phyloP scores from a whole-genome alignment of 2,329 filamentous ascomycete genomes.

The Aspergillus piperis region DNA sequence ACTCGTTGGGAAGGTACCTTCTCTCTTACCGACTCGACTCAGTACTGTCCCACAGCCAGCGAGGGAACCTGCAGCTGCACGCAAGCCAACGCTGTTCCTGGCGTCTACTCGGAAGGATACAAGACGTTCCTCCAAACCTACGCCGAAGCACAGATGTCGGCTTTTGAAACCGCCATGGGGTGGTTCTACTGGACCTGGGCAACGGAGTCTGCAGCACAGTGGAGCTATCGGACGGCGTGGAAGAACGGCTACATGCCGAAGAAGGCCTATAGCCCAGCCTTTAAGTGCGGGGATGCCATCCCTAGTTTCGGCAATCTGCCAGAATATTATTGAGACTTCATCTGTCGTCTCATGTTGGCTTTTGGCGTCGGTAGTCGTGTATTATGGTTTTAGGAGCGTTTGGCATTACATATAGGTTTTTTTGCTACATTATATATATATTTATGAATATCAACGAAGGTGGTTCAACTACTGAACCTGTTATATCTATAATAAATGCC shows the following conservation, averaged over 20 bases:
- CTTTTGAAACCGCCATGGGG: slow-evolving; percentile 89
- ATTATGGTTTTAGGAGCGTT: not conserved
- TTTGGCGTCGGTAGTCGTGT: not conserved
- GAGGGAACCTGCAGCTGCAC: slow-evolving; percentile 71
- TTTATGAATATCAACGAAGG: too few species aligned
- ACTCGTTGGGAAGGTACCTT: slow-evolving; percentile 91
- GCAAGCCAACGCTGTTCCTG: slow-evolving; percentile 71
- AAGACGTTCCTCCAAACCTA: slow-evolving; percentile 86
- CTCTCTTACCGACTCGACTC: slow-evolving; percentile 65
- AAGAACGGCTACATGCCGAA: slow-evolving; percentile 75
- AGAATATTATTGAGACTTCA: slow-evolving; percentile 43
- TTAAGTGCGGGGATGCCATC: slow-evolving; percentile 60
- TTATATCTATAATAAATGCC: not conserved
- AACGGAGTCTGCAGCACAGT: slow-evolving; percentile 81
- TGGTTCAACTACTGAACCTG: too few species aligned
- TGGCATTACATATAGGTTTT: too few species aligned
- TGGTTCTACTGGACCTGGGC: slow-evolving; percentile 99
- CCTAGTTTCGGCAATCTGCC: slow-evolving; percentile 49
- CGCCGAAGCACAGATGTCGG: slow-evolving; percentile 93
- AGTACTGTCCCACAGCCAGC: slow-evolving; percentile 68
- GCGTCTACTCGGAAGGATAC: slow-evolving; percentile 69
- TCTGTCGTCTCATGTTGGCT: not conserved
- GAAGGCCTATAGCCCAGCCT: slow-evolving; percentile 70
- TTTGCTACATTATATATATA: not conserved
- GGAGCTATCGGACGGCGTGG: slow-evolving; percentile 69